These are phyloP conservation scores for Ophiostoma ips DNA, from an alignment of 2,329 filamentous ascomycete genomes.

Conservation along the genomic window DNA sequence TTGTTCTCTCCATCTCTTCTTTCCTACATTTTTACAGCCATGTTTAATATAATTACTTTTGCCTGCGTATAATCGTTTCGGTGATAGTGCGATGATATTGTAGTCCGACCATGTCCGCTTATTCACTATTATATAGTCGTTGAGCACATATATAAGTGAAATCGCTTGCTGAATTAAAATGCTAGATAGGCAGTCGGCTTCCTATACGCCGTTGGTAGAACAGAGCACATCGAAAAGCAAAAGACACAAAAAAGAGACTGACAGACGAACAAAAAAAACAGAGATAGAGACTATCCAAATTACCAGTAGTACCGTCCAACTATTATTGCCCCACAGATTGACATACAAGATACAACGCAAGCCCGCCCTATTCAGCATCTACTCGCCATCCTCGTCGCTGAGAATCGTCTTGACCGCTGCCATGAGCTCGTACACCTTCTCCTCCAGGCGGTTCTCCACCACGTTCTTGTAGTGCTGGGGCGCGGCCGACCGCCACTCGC, in stretches of 20 bases:
- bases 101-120: background rate
- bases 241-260: background rate
- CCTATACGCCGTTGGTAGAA: background rate
- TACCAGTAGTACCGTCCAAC: too few relatives aligned
- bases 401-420: constrained; percentile 44
- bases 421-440: constrained; percentile 59
- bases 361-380: too few relatives aligned
- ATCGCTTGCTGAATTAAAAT: background rate
- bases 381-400: constrained; percentile 27
- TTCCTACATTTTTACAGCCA: too few relatives aligned
- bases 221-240: background rate
- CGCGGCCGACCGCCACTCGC: constrained; percentile 40
- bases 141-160: too few relatives aligned
- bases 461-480: constrained; percentile 19
- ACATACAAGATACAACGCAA: too few relatives aligned
- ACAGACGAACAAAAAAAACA: background rate
- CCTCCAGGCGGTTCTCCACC: constrained; percentile 55
- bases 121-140: background rate
- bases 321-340: too few relatives aligned
- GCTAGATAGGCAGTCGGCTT: background rate
- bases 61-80: too few relatives aligned
- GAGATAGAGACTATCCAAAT: background rate
- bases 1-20: too few relatives aligned
- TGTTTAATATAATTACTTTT: too few relatives aligned
- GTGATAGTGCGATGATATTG: too few relatives aligned